phyloP scores from a whole-genome alignment of 164 flowering plant species.

The Taxillus chinensis region DNA sequence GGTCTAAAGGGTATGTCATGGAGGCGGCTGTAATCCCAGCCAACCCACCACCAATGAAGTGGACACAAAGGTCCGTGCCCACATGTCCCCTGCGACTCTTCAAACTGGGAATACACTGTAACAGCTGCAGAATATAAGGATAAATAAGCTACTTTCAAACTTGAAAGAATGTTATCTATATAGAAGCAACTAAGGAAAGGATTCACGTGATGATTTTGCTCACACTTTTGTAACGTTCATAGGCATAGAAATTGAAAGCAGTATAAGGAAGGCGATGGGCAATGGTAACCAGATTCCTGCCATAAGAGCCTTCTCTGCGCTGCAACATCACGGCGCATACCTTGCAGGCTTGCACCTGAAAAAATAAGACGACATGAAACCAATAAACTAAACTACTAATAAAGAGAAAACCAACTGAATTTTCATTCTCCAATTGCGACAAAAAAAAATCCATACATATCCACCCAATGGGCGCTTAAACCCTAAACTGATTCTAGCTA shows the following conservation, averaged over 20 bases:
- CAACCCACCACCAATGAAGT: constrained; percentile 69
- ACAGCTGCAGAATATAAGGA: constrained; percentile 27
- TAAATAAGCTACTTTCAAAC: background rate
- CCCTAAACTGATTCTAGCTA: too few relatives aligned
- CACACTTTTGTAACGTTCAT: constrained; percentile 66
- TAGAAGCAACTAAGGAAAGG: background rate
- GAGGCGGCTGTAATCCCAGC: constrained; percentile 85
- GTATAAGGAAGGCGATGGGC: constrained; percentile 92
- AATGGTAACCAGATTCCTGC: constrained; percentile 72
- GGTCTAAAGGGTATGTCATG: constrained; percentile 71
- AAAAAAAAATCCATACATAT: too few relatives aligned
- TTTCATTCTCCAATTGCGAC: too few relatives aligned
- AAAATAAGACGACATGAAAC: background rate
- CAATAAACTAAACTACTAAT: too few relatives aligned
- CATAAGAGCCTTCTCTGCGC: constrained; percentile 51
- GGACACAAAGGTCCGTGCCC: constrained; percentile 34
- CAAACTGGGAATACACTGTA: constrained; percentile 39
- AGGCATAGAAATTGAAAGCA: constrained; percentile 65
- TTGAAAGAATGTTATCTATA: background rate
- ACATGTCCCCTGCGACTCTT: constrained; percentile 28
- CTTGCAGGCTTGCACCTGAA: constrained; percentile 47
- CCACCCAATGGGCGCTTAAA: too few relatives aligned
- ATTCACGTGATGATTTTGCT: constrained; percentile 12
- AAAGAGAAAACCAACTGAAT: too few relatives aligned
- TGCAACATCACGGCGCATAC: constrained; percentile 72